Base-by-base conservation (phyloP, 1,284 basidiomycete species). In the Boletus semigastroideus region DNA sequence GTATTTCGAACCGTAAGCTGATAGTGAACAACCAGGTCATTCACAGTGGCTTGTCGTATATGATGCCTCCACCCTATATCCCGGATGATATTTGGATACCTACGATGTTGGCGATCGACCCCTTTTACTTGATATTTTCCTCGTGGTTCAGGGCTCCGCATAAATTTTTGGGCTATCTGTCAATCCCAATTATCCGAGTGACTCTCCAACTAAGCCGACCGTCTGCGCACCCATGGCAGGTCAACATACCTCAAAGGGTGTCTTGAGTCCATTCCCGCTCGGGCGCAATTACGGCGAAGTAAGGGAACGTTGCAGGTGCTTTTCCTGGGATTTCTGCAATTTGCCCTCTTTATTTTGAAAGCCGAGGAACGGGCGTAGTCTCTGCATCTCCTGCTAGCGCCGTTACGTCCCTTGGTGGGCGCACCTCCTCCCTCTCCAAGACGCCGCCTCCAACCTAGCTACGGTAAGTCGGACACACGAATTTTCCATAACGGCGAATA, bases 1-100 rank as follows among this genome's bases (percentile, higher is more conserved):
- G 3, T 31, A 16, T 52, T 40, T 49, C 27, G 44, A 45, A 8
- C 41, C 39, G 25, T 31, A 30, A 19, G 38, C 53, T 68, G 51
- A 63, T 33, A 20, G 28, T 13, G n/a, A 48, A 42, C 27, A 47
- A 36, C 17, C 46, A 64, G 58, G 37, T 53, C 38, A 19, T 41
- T 46, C 36, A 17, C 17, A 36, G 44, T 34, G 22, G 54, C 52
- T 28, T 46, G 22, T 36, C 46, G 34, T 47, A 37, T 38, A 39
- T 39, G 45, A 55, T 52, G 34, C 45, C 46, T 1, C 42, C 49
- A 48, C 58, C 49, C 53, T 65, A 52, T 65, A 42, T 57, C 56
- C 51, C 49, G 11, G 31, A 46, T 46, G 37, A 52, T 44, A 27
- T 45, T 53, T 42, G 46, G 43, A 48, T 48, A 25, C 38, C 25